Conservation (phyloP, 306 rosid species). For the Pyrus communis region DNA sequence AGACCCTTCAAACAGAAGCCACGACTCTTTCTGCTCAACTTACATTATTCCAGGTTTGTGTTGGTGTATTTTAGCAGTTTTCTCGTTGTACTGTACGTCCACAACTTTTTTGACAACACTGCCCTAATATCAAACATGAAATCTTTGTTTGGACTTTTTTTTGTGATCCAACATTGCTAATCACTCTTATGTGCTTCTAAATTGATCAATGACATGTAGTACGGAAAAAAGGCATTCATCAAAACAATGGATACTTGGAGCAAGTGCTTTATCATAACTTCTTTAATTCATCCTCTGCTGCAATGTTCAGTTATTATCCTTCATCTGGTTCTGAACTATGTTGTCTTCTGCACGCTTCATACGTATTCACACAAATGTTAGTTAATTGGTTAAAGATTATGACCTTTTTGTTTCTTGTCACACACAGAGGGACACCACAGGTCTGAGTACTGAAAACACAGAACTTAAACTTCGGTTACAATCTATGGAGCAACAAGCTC, state of each 20-base stretch:
- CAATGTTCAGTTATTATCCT: not conserved
- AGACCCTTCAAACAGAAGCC: constrained; percentile 97
- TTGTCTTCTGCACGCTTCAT: not conserved
- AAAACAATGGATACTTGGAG: not conserved
- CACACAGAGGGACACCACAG: constrained; percentile 75
- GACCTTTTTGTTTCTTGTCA: constrained; percentile 17
- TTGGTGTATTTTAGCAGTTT: constrained; percentile 7
- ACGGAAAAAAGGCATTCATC: not conserved
- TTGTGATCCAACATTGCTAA: not conserved
- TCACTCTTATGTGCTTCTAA: not conserved
- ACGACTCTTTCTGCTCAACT: constrained; percentile 99
- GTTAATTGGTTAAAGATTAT: not conserved
- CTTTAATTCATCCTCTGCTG: not conserved
- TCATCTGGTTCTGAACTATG: not conserved
- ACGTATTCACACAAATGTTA: not conserved
- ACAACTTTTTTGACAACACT: not conserved
- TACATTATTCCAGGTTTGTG: constrained; percentile 83
- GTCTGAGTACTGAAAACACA: constrained; percentile 78
- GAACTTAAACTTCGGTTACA: constrained; percentile 93
- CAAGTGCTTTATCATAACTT: not conserved
- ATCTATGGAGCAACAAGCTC: constrained; percentile 99
- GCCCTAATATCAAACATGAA: not conserved
- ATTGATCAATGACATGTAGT: not conserved
- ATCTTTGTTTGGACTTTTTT: not conserved
- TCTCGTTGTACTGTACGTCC: not conserved